Conservation (phyloP, 2,329 filamentous ascomycete genomes). For the Diaporthe citri region DNA sequence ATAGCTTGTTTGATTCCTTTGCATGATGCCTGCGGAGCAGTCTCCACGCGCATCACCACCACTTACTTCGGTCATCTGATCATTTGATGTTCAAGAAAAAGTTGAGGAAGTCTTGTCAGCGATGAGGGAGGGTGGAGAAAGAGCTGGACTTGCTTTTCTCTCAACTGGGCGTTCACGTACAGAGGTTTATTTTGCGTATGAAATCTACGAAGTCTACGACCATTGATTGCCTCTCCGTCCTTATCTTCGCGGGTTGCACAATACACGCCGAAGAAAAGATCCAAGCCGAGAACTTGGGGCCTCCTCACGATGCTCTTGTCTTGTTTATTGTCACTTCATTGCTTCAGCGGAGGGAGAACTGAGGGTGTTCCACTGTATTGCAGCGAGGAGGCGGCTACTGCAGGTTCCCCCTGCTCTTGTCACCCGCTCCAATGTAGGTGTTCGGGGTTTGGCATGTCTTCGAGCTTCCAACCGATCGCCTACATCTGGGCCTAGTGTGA, state of each 20-base stretch:
- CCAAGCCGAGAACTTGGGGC: neutral
- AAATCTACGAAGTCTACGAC: conserved; percentile 25
- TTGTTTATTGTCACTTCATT: neutral
- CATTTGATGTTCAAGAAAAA: conserved; percentile 34
- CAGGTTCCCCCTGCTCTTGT: too few relatives aligned
- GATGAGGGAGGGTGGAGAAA: neutral
- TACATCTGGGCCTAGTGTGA: neutral
- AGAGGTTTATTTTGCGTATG: neutral
- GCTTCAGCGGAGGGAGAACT: neutral
- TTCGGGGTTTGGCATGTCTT: neutral
- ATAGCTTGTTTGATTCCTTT: neutral
- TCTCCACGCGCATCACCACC: neutral
- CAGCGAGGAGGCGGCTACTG: neutral
- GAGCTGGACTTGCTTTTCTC: neutral
- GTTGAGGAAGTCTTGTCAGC: conserved; percentile 18
- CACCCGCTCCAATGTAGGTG: too few relatives aligned
- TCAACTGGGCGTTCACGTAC: conserved; percentile 16
- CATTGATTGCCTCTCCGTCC: neutral
- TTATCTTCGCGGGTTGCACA: neutral
- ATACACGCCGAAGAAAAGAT: neutral
- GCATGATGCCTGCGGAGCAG: conserved; percentile 12
- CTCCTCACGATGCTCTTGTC: neutral
- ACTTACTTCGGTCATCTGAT: conserved; percentile 1
- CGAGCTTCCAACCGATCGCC: neutral
- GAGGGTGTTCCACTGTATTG: neutral